Evolutionary conservation across 805 yeast species (phyloP).

Genomic region (Metschnikowia lunata): DNA sequence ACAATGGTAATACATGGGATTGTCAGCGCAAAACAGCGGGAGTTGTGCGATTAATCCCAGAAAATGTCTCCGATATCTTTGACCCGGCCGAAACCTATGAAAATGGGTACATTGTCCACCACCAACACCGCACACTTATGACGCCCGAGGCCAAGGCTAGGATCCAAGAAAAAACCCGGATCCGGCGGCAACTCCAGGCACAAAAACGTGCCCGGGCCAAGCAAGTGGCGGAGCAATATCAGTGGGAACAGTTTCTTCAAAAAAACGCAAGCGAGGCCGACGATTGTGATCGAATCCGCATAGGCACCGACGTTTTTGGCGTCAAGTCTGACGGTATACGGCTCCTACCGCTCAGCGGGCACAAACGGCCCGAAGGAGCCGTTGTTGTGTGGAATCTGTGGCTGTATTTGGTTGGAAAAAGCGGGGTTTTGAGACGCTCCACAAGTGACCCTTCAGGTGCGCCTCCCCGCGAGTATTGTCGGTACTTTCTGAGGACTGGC

Average conservation of each 20-base stretch:
- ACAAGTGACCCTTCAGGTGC: neutral
- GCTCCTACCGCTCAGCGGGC: conserved; percentile 35
- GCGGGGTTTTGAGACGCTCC: conserved; percentile 7
- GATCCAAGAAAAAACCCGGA: neutral
- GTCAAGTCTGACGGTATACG: conserved; percentile 36
- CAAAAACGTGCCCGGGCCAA: neutral
- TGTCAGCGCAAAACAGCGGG: too few relatives aligned
- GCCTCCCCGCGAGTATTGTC: conserved; percentile 22
- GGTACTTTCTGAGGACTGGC: conserved; percentile 43
- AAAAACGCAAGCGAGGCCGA: conserved; percentile 36
- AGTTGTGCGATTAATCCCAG: neutral
- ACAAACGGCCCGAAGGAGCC: conserved; percentile 7
- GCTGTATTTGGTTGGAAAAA: conserved; percentile 5
- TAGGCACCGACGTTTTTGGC: conserved; percentile 44
- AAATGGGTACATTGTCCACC: conserved; percentile 4
- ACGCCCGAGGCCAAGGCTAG: conserved; percentile 8
- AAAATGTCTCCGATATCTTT: neutral
- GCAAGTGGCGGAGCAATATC: neutral
- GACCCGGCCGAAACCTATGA: neutral
- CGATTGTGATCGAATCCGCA: conserved; percentile 41
- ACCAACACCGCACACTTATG: conserved; percentile 9
- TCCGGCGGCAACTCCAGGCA: neutral
- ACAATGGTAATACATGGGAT: too few relatives aligned
- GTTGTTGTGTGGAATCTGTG: conserved; percentile 29
- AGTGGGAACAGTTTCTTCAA: conserved; percentile 1